Conservation (phyloP, 257 asterid species). For the Nyctanthes arbortristis region DNA sequence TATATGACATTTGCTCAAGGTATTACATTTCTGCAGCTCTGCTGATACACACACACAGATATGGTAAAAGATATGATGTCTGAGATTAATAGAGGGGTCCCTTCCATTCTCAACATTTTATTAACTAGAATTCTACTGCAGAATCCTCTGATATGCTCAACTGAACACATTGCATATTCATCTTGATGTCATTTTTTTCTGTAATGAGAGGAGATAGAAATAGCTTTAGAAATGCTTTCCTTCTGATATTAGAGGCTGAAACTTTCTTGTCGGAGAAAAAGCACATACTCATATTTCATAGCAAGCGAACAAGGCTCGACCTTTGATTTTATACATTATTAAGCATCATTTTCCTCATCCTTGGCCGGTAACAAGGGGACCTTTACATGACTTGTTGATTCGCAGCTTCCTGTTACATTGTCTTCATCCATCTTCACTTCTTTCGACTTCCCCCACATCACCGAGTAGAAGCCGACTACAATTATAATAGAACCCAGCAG, state of each 20-base stretch:
- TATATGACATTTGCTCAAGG: too few species aligned
- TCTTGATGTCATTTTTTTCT: too few species aligned
- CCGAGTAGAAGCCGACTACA: constrained; percentile 82
- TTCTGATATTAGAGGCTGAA: not conserved
- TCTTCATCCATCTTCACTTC: constrained; percentile 42
- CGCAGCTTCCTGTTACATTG: constrained; percentile 23
- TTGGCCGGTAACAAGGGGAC: constrained; percentile 52
- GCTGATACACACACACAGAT: too few species aligned
- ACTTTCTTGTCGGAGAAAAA: not conserved
- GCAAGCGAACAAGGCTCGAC: not conserved
- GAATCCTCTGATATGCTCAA: too few species aligned
- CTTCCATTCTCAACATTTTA: too few species aligned
- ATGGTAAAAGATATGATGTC: too few species aligned
- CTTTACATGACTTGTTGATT: constrained; percentile 34
- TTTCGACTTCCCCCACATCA: constrained; percentile 92
- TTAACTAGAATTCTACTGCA: too few species aligned
- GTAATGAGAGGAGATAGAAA: not conserved
- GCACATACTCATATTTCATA: not conserved
- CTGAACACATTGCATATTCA: too few species aligned
- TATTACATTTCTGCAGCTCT: too few species aligned
- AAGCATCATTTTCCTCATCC: constrained; percentile 30
- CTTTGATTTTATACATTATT: constrained; percentile 14
- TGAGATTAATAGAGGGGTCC: too few species aligned
- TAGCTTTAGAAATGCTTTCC: not conserved
- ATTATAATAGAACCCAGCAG: constrained; percentile 69